Evolutionary conservation across 2,329 filamentous ascomycete genomes (phyloP), one percentile per base, ranked within the genome.

Genomic region (Trichoderma harzianum): DNA sequence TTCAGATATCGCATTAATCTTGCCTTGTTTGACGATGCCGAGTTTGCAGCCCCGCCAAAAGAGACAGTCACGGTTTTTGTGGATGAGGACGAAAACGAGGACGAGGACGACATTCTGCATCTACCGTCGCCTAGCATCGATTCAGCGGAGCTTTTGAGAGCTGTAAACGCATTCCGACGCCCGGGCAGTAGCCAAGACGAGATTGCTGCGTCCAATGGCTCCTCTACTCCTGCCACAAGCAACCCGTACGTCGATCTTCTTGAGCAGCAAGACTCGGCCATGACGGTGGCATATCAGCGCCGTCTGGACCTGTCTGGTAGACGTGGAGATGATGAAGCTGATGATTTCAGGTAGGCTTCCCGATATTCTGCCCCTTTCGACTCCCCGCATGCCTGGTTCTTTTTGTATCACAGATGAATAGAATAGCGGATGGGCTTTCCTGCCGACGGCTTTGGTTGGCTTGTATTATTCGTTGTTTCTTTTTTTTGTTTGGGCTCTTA

Each of bases 271-370:
- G 78, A 81, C 39, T 72, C 77, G 64, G 77, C 77, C 69, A 78
- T 80, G 77, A 76, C 77, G 32, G 72, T 75, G 36, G 76, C 76
- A 55, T 79, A 78, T 66, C 74, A 80, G n/a, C 77, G 76, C 32
- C 78, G 72, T 47, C 73, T 77, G 26, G 78, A 77, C 55, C 74
- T 76, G 34, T 74, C 71, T 39, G 72, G 66, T 32, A 72, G 67
- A 64, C 71, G 67, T 72, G 71, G 67, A 65, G 75, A 75, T 71
- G 72, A 78, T 34, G 70, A 74, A 72, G 75, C 77, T 73, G 78
- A 79, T 76, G 78, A 80, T 72, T 78, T 79, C 72, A 78, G 78
- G 78, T 80, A 77, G 74, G 78, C 71, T 68, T 43, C 55, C 73
- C 65, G 64, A 69, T 8, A 43, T 18, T 55, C 39, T 55, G n/a